Evolutionary conservation across 164 flowering plant genomes (phyloP).

Genomic region (Nymphaea thermarum): DNA sequence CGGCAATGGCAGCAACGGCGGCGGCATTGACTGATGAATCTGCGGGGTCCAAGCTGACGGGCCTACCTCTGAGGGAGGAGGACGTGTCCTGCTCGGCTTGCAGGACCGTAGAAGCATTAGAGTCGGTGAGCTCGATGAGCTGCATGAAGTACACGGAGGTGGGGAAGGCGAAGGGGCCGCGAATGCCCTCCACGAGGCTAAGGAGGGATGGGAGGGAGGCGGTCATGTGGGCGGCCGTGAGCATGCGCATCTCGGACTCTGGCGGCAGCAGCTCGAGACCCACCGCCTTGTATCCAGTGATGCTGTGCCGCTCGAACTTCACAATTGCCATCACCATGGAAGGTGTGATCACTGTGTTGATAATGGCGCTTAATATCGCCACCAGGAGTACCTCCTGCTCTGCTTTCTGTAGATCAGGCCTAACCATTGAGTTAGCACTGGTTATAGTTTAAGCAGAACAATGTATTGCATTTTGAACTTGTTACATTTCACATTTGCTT

Average conservation of each 20-base stretch:
- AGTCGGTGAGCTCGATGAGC: slow-evolving; percentile 47
- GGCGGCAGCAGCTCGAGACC: slow-evolving; percentile 29
- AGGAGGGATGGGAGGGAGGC: slow-evolving; percentile 39
- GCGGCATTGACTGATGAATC: not conserved
- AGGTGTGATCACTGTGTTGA: slow-evolving; percentile 36
- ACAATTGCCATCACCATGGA: slow-evolving; percentile 22
- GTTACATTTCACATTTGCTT: no score
- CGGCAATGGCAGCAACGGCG: slow-evolving; percentile 30
- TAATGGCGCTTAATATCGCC: slow-evolving; percentile 21
- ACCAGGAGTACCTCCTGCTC: slow-evolving; percentile 10
- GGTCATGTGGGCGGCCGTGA: slow-evolving; percentile 51
- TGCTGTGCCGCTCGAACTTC: slow-evolving; percentile 17
- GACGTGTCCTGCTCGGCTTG: not conserved
- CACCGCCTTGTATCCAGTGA: slow-evolving; percentile 18
- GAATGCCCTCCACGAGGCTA: slow-evolving; percentile 22
- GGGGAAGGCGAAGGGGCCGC: slow-evolving; percentile 15
- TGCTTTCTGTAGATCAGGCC: slow-evolving; percentile 12
- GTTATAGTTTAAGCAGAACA: no score
- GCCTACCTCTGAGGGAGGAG: not conserved
- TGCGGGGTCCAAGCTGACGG: not conserved
- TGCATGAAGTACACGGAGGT: slow-evolving; percentile 43
- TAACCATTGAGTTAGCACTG: no score
- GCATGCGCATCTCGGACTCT: slow-evolving; percentile 37
- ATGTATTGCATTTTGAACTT: no score
- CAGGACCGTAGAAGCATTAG: not conserved